Evolutionary conservation across 495 filamentous ascomycete genomes (phyloP), one percentile per base, ranked within the genome.

Genomic region (Physcia stellaris): DNA sequence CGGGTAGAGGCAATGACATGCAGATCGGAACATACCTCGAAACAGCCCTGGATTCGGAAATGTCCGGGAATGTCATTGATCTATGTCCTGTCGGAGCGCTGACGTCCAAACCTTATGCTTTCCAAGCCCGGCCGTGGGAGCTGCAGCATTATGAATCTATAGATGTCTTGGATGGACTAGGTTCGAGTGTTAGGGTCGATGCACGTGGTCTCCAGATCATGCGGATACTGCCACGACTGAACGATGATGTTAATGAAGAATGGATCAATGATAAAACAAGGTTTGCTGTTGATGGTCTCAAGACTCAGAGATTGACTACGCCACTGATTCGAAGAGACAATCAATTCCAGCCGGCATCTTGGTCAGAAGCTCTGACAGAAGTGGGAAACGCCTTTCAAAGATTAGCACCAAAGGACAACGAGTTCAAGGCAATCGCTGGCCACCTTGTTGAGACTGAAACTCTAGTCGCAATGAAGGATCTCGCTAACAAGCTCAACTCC

Each of bases 251-350:
- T 43, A 98, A 98, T 58, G 90, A 98, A 62, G 90, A 96, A 62
- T 98, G 90, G 90, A 94, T 98, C 54, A 88, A 95, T 54, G 90
- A 98, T 66, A 98, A 98, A 67, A 80, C 85, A 17, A 73, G 90
- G 22, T 98, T 96, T 59, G 88, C 90, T 6, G 94, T 86, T 58
- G 90, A 98, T 62, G 90, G 88, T n/a, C 64, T 98, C 43, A 87
- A 80, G 70, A 94, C 86, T 23, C 90, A 98, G 58, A 70, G 90
- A 40, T 67, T 98, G 17, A 95, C 90, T 23, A 90, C 84, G 30
- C 90, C 90, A 4, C 63, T 98, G 28, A 81, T 94, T 46, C 82
- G 92, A 52, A 73, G 77, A 36, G 81, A 87, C 30, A 78, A 83
- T 47, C 82, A 85, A 51, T 96, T 96, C 59, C 68, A 83, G 47